Conservation (phyloP, 768 basidiomycete species). For the Lepiota venenata region DNA sequence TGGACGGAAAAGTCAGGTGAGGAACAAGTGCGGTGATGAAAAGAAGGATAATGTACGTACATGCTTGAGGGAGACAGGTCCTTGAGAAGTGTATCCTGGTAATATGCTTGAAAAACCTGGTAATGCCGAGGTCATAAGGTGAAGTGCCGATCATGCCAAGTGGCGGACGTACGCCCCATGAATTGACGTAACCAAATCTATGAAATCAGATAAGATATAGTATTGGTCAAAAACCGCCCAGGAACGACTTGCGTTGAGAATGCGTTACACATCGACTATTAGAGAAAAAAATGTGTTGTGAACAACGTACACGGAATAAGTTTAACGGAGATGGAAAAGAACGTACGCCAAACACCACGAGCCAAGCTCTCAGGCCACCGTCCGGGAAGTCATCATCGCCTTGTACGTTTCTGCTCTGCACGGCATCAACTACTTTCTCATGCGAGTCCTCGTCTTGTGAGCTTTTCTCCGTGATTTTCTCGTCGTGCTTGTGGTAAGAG, state of each 20-base stretch:
- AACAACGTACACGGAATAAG: neutral
- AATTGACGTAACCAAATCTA: constrained; percentile 68
- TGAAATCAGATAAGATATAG: constrained; percentile 13
- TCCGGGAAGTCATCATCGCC: constrained; percentile 35
- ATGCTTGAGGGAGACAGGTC: constrained; percentile 48
- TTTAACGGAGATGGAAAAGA: too few species aligned
- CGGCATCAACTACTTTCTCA: neutral
- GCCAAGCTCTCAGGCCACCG: constrained; percentile 42
- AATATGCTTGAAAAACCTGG: constrained; percentile 5
- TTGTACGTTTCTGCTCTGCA: neutral
- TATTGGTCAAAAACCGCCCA: neutral
- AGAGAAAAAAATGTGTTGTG: neutral
- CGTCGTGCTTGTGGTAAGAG: too few species aligned
- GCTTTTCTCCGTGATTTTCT: neutral
- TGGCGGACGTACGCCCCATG: constrained; percentile 60
- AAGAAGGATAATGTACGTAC: constrained; percentile 31
- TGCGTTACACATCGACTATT: constrained; percentile 44
- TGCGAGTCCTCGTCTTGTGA: neutral
- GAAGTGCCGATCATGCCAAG: neutral
- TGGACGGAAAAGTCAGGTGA: neutral
- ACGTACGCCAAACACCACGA: constrained; percentile 40
- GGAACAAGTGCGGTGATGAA: neutral
- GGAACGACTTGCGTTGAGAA: constrained; percentile 38
- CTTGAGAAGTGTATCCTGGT: constrained; percentile 1
- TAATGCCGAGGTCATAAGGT: neutral